A percentile compares a stretch with the other conserved stretches of the same genome.
Conservation (phyloP, 345 rosid species). For the Ailanthus altissimus region DNA sequence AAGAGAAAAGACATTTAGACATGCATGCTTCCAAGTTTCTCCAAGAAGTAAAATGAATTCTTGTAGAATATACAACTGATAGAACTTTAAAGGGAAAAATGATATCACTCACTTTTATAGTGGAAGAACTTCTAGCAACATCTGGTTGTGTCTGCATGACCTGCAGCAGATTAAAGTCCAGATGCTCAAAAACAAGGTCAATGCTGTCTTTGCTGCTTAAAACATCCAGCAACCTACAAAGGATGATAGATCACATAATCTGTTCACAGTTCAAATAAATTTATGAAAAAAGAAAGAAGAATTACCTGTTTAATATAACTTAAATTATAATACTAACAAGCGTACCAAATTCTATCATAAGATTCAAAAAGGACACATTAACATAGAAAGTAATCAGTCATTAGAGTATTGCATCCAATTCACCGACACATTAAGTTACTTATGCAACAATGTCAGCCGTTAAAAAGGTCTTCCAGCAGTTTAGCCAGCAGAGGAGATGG, state of each 20-base stretch:
- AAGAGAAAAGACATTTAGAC: neutral
- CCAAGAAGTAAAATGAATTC: neutral
- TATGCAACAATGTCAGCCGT: too few relatives aligned
- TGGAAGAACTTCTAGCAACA: neutral
- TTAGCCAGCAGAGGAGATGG: too few relatives aligned
- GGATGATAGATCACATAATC: neutral
- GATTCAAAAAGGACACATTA: neutral
- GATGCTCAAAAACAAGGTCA: neutral
- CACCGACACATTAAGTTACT: too few relatives aligned
- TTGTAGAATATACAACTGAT: neutral
- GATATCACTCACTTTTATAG: slow-evolving; percentile 3
- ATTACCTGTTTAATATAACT: too few relatives aligned
- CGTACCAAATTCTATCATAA: neutral
- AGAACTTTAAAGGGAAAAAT: neutral
- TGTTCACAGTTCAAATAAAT: neutral
- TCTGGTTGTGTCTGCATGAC: neutral
- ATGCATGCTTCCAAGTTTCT: neutral
- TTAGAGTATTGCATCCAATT: too few relatives aligned
- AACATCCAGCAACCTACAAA: slow-evolving; percentile 6
- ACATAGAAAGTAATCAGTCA: neutral
- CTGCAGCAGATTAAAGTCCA: neutral
- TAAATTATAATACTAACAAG: neutral
- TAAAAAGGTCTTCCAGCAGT: too few relatives aligned
- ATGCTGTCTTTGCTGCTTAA: neutral
- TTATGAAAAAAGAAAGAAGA: neutral